These are phyloP conservation scores for Hordeum marinum DNA, from an alignment of 176 grass and related monocot genomes.

Conservation along the genomic window DNA sequence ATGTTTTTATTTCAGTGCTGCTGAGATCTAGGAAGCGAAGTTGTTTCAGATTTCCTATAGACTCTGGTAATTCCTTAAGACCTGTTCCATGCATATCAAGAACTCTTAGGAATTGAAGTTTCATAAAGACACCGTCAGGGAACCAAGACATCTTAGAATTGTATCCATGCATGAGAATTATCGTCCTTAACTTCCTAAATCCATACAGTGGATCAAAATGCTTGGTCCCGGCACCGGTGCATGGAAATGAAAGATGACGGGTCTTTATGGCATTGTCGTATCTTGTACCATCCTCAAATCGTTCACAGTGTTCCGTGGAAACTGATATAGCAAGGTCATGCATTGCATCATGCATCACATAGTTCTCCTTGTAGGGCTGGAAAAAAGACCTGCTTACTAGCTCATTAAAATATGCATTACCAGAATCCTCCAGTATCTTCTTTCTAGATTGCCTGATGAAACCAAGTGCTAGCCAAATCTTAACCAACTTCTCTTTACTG, in stretches of 20 bases:
- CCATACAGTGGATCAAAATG: slow-evolving; percentile 33
- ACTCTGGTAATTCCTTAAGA: slow-evolving; percentile 52
- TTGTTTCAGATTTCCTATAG: slow-evolving; percentile 64
- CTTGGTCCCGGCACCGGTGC: slow-evolving; percentile 19
- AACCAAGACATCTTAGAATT: slow-evolving; percentile 31
- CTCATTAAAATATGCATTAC: slow-evolving; percentile 57
- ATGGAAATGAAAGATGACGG: slow-evolving; percentile 62
- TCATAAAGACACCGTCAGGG: slow-evolving; percentile 41
- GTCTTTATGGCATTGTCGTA: slow-evolving; percentile 1
- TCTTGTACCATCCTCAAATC: slow-evolving; percentile 31
- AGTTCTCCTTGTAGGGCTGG: slow-evolving; percentile 44
- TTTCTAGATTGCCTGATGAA: slow-evolving; percentile 42
- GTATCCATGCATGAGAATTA: slow-evolving; percentile 50
- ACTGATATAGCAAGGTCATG: slow-evolving; percentile 66
- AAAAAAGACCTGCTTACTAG: slow-evolving; percentile 64
- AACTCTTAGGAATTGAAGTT: slow-evolving; percentile 48
- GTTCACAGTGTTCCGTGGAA: slow-evolving; percentile 48
- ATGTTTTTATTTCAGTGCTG: slow-evolving; percentile 40
- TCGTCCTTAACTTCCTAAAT: slow-evolving; percentile 56
- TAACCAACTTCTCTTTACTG: slow-evolving; percentile 45
- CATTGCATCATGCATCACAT: slow-evolving; percentile 64
- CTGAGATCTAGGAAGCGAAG: slow-evolving; percentile 64
- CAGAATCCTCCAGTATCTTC: slow-evolving; percentile 48
- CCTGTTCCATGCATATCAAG: slow-evolving; percentile 47
- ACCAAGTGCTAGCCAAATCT: slow-evolving; percentile 62